These are phyloP conservation scores for Viridothelium virens DNA, from an alignment of 495 filamentous ascomycete species.

Conservation along the genomic window DNA sequence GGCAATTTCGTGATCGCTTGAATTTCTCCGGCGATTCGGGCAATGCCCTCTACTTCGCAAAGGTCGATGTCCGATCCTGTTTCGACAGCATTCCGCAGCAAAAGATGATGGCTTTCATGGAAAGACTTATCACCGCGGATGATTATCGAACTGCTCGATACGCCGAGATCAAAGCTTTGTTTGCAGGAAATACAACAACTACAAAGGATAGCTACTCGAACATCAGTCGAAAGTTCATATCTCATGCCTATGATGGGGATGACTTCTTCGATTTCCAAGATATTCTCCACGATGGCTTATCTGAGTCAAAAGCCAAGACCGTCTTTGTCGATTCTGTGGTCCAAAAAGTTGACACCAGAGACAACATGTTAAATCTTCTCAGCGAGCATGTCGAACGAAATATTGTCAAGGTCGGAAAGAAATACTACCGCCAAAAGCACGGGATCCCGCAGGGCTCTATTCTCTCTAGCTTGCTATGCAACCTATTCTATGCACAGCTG, in stretches of 20 bases:
- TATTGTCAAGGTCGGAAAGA: slow-evolving; percentile 81
- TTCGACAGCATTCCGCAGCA: slow-evolving; percentile 92
- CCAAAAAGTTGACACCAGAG: slow-evolving; percentile 45
- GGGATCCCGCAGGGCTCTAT: slow-evolving; percentile 93
- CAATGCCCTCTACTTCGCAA: slow-evolving; percentile 68
- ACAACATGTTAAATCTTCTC: slow-evolving; percentile 60
- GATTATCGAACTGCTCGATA: slow-evolving; percentile 69
- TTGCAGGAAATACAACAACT: slow-evolving; percentile 27
- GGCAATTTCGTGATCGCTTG: slow-evolving; percentile 53
- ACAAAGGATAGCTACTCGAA: slow-evolving; percentile 2
- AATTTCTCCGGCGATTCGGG: slow-evolving; percentile 24
- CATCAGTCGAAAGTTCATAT: slow-evolving; percentile 52
- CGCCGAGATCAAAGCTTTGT: slow-evolving; percentile 53
- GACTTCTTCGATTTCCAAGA: slow-evolving; percentile 50
- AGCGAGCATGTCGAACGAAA: slow-evolving; percentile 73
- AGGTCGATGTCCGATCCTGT: slow-evolving; percentile 83
- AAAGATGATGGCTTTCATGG: slow-evolving; percentile 58
- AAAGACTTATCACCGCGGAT: slow-evolving; percentile 53
- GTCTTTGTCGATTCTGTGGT: slow-evolving; percentile 63
- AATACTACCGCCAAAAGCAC: slow-evolving; percentile 75
- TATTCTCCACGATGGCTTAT: slow-evolving; percentile 43
- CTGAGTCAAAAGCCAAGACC: slow-evolving; percentile 49
- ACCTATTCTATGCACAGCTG: slow-evolving; percentile 85
- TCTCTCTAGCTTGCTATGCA: slow-evolving; percentile 78
- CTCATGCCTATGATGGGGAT: slow-evolving; percentile 46